A percentile compares a stretch with the other conserved stretches of the same genome.
phyloP scores from a whole-genome alignment of 1,284 basidiomycete species.

The Vanrija sp. region DNA sequence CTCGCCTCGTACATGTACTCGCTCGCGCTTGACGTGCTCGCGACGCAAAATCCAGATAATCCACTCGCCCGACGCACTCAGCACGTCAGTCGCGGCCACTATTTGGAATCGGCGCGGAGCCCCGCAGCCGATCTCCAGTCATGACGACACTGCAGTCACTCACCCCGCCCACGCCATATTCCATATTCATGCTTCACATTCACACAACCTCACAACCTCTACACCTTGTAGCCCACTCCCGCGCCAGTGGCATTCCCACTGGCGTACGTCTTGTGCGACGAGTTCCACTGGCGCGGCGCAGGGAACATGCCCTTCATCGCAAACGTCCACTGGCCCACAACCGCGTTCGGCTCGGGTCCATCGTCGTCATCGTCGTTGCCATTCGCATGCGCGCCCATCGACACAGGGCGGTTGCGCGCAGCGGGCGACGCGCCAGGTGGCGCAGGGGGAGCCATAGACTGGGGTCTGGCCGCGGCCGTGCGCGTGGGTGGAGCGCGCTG shows the following conservation, averaged over 20 bases:
- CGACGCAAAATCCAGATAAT: neutral
- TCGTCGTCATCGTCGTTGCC: conserved; percentile 15
- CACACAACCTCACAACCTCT: neutral
- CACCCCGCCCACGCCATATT: neutral
- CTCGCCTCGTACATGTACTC: neutral
- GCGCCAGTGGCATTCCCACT: conserved; percentile 39
- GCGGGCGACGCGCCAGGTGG: conserved; percentile 25
- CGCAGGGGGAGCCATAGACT: conserved; percentile 17
- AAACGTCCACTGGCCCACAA: conserved; percentile 45
- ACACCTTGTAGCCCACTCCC: conserved; percentile 33
- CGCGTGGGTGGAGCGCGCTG: neutral
- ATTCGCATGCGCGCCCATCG: conserved; percentile 19
- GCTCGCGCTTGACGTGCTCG: neutral
- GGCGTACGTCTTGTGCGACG: conserved; percentile 41
- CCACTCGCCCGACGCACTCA: neutral
- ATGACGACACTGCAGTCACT: neutral
- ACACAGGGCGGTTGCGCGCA: conserved; percentile 22
- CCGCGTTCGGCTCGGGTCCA: conserved; percentile 40
- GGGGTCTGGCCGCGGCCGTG: neutral
- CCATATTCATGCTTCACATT: neutral
- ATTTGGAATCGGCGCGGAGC: too few species aligned
- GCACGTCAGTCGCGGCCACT: too few species aligned
- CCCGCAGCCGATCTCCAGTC: neutral
- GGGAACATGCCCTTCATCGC: conserved; percentile 51
- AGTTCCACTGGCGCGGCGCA: conserved; percentile 39